Conservation (phyloP, 1,284 basidiomycete species). For the Tetrapyrgos nigripes region DNA sequence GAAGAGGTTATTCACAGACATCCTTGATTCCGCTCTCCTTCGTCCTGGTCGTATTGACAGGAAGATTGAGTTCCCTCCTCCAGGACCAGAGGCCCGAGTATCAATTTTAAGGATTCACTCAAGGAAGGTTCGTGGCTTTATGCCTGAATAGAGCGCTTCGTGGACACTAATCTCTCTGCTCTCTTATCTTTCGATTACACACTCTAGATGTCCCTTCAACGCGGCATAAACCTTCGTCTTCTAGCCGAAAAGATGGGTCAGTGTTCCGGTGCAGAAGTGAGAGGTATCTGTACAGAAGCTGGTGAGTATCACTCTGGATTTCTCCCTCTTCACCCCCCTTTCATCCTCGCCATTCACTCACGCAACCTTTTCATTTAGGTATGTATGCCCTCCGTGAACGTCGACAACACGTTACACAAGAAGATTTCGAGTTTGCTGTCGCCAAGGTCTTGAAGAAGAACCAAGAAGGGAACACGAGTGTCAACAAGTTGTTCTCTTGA, state of each 20-base stretch:
- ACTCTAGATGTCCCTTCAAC: slow-evolving; percentile 93
- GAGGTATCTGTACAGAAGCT: slow-evolving; percentile 98
- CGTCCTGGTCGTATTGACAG: slow-evolving; percentile 98
- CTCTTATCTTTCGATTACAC: too few species aligned
- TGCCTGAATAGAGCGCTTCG: too few species aligned
- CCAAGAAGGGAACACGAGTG: slow-evolving; percentile 88
- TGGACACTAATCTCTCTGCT: too few species aligned
- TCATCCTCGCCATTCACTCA: not conserved
- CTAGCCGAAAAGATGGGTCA: slow-evolving; percentile 99
- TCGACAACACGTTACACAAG: slow-evolving; percentile 96
- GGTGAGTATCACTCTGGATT: slow-evolving; percentile 62
- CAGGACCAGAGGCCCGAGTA: slow-evolving; percentile 96
- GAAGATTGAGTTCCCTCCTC: slow-evolving; percentile 99
- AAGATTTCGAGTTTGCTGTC: slow-evolving; percentile 98
- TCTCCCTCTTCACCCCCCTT: slow-evolving; percentile 3
- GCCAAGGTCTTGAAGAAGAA: slow-evolving; percentile 95
- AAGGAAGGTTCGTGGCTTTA: slow-evolving; percentile 71
- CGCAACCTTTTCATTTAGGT: slow-evolving; percentile 47
- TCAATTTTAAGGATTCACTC: slow-evolving; percentile 98
- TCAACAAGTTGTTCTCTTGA: slow-evolving; percentile 89
- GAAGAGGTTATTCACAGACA: slow-evolving; percentile 61
- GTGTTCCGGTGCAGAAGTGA: slow-evolving; percentile 96
- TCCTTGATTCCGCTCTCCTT: slow-evolving; percentile 93
- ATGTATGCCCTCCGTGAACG: slow-evolving; percentile 98
- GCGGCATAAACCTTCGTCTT: slow-evolving; percentile 94